Evolutionary conservation across 352 stramenopile genomes (phyloP), one percentile per base, ranked within the genome.

Genomic region (Phytopythium sindhum): DNA sequence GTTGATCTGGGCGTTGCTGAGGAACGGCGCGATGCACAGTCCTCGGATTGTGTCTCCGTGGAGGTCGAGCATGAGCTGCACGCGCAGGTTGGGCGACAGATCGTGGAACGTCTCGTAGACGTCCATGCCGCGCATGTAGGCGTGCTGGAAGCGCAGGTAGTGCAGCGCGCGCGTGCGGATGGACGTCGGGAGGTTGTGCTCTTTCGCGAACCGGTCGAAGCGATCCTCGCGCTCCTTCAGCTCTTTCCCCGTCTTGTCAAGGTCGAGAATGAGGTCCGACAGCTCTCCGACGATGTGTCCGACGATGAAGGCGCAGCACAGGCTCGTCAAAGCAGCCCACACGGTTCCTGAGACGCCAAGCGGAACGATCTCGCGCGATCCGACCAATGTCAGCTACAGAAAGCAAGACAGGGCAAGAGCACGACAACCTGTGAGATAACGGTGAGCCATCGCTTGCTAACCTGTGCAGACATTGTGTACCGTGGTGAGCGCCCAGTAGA

Each of bases 401-500:
- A 33, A 48, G 0, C 61, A 19, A 42, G 24, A 51, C 15, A 51
- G 9, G n/a, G 69, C 33, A 70, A 41, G 17, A 50, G 61, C 21
- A 58, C 24, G 11, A 52, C 21, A 39, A 35, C 39, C n/a, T 57
- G 44, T 50, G 44, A 37, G 39, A 17, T 15, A 50, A 44, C 9
- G 60, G 42, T 35, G 24, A 63, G n/a, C 28, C 11, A 66, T 41
- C 35, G 24, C 17, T 4, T 24, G 37, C 29, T 24, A 57, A 2
- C 33, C 44, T n/a, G 12, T 1, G 15, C 50, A 58, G 28, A 33
- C 33, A 8, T 15, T 42, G 17, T 11, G 26, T 72, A 87, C 78
- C 60, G 82, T 91, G 6, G 81, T 90, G 23, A 93, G 60, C 1
- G 84, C 80, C 84, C 84, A 93, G 62, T 93, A 93, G 57, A 88